Evolutionary conservation across 2,329 filamentous ascomycete species (phyloP).

Genomic region (Curvularia sp.): DNA sequence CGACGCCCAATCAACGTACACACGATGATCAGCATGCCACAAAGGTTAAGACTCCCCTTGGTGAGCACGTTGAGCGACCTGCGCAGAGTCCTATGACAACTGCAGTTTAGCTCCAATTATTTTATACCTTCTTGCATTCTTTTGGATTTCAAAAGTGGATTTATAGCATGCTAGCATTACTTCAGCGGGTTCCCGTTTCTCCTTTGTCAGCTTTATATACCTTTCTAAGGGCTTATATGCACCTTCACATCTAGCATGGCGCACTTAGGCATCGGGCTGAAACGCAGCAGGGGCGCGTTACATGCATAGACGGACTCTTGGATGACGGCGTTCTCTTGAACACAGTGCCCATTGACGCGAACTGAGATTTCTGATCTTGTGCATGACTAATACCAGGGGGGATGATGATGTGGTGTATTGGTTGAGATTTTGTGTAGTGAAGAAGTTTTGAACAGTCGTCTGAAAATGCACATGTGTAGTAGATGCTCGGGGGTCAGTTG

Average conservation of each 20-base stretch:
- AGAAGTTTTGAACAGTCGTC: conserved; percentile 3
- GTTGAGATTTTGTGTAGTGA: conserved; percentile 7
- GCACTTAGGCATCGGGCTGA: conserved; percentile 20
- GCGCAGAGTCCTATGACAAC: conserved; percentile 21
- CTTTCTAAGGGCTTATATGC: conserved; percentile 19
- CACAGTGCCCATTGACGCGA: conserved; percentile 7
- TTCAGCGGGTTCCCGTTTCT: conserved; percentile 20
- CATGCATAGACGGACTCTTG: conserved; percentile 18
- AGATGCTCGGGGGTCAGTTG: background rate
- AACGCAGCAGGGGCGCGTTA: conserved; percentile 18
- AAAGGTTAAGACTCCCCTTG: conserved; percentile 25
- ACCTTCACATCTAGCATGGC: conserved; percentile 27
- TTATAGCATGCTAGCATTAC: conserved; percentile 25
- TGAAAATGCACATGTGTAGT: conserved; percentile 1
- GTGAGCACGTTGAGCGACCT: conserved; percentile 21
- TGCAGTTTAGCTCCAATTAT: conserved; percentile 21
- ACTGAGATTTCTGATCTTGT: conserved; percentile 8
- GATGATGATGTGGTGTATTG: conserved; percentile 10
- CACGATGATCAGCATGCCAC: conserved; percentile 19
- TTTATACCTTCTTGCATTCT: conserved; percentile 18
- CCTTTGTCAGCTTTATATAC: conserved; percentile 14
- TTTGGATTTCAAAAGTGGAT: conserved; percentile 29
- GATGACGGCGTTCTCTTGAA: conserved; percentile 13
- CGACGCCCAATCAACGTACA: conserved; percentile 20
- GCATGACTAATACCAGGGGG: conserved; percentile 16